phyloP scores from a whole-genome alignment of 352 stramenopile species.

The Phytophthora hybrid region DNA sequence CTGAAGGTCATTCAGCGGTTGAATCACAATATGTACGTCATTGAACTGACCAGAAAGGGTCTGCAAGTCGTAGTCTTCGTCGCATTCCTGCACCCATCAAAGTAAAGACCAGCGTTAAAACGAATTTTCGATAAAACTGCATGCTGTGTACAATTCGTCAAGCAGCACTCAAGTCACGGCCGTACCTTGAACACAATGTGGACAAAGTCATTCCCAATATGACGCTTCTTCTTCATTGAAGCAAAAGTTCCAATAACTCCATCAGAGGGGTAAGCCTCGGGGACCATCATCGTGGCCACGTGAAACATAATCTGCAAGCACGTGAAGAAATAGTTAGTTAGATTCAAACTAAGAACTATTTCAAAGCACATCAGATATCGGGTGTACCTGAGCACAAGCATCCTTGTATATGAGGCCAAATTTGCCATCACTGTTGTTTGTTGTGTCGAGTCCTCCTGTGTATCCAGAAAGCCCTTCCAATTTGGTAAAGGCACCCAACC shows the following conservation, averaged over 20 bases:
- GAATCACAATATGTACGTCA: slow-evolving; percentile 88
- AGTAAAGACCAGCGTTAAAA: background rate
- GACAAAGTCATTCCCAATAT: slow-evolving; percentile 92
- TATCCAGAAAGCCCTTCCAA: slow-evolving; percentile 75
- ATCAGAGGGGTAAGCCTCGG: slow-evolving; percentile 12
- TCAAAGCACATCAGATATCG: background rate
- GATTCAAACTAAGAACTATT: background rate
- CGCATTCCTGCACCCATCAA: slow-evolving; percentile 58
- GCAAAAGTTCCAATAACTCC: slow-evolving; percentile 22
- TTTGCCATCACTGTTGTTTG: slow-evolving; percentile 74
- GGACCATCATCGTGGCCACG: slow-evolving; percentile 86
- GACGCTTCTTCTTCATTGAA: slow-evolving; percentile 86
- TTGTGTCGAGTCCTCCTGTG: slow-evolving; percentile 79
- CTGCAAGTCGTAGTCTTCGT: slow-evolving; percentile 77
- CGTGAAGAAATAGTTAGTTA: slow-evolving; percentile 4
- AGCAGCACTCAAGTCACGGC: background rate
- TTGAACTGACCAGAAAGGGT: slow-evolving; percentile 89
- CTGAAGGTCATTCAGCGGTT: slow-evolving; percentile 78
- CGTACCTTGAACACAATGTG: slow-evolving; percentile 86
- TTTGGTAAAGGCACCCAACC: slow-evolving; percentile 72
- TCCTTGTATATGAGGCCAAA: slow-evolving; percentile 82
- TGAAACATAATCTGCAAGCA: slow-evolving; percentile 87
- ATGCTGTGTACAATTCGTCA: too few species aligned
- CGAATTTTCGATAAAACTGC: background rate
- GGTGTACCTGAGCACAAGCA: slow-evolving; percentile 63